Evolutionary conservation across 2,329 filamentous ascomycete species (phyloP), one percentile per base, ranked within the genome.

Genomic region (Curvularia sp.): DNA sequence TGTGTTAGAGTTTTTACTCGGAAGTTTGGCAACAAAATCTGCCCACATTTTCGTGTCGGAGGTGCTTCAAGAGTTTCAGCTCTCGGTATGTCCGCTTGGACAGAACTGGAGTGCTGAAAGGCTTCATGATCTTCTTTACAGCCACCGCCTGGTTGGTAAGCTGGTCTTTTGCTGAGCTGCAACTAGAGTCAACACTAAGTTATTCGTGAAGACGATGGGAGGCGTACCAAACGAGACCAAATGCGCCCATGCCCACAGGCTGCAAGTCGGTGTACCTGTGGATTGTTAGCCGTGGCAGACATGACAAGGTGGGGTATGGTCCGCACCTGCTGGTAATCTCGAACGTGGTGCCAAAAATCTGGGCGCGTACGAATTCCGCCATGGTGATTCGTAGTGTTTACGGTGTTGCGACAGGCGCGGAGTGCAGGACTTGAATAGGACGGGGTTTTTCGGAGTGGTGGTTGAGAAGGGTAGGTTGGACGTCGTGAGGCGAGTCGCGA

Each of bases 81-180:
- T 99, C 95, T 75, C 95, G 89, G 79, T 99, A 99, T 67, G 95
- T 99, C 76, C 95, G 87, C 84, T 99, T 99, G 58, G 95, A 95
- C 47, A 99, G 85, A 58, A 99, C 95, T 1, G 95, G 93, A n/a
- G 95, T 99, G 84, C 93, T 97, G 81, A 99, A 99, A 9, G 95
- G 95, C 84, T 98, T 99, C 94, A 99, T 98, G 76, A 99, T 99
- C 87, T 99, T 99, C 87, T 99, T 99, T 77, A 99, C 93, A 59
- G 95, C 95, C 61, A 99, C 95, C 80, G 93, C 93, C 80, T 97
- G 93, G 78, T 87, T 91, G 60, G 95, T 98, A 80, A 99, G 92
- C 83, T 98, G 93, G 79, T 99, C 95, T 81, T 93, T 94, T 57
- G 95, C 95, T 65, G 95, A 98, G 81, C 94, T 98, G 77, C 52